A percentile compares a stretch with the other conserved stretches of the same genome.
These are phyloP conservation scores for Drosera spatulata DNA, from an alignment of 179 eudicot genomes.

Conservation along the genomic window DNA sequence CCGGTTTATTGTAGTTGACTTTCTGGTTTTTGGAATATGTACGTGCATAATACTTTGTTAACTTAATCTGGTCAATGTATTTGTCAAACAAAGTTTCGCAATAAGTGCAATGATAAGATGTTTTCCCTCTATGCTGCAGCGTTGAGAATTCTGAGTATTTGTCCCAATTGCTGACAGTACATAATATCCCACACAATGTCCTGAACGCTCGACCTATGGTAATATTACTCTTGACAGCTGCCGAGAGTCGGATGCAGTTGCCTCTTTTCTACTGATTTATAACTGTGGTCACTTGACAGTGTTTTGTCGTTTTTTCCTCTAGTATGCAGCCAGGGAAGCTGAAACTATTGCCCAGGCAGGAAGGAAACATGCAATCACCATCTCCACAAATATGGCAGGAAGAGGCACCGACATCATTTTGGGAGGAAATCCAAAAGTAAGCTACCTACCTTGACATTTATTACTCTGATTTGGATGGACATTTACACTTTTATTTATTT, in stretches of 20 bases:
- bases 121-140: constrained; percentile 40
- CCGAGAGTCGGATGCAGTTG: background rate
- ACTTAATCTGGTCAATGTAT: no score
- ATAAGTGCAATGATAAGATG: no score
- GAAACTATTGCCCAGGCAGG: constrained; percentile 99
- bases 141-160: constrained; percentile 92
- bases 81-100: no score
- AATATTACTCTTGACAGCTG: constrained; percentile 10
- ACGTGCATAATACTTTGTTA: no score
- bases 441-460: constrained; percentile 5
- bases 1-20: no score
- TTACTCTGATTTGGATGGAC: background rate
- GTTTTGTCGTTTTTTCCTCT: constrained; percentile 8
- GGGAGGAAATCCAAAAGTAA: constrained; percentile 97
- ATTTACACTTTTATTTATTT: no score
- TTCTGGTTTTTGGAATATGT: no score
- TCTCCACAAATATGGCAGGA: constrained; percentile 99
- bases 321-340: constrained; percentile 99
- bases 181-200: constrained; percentile 86
- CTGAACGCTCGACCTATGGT: constrained; percentile 99
- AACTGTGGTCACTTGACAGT: background rate
- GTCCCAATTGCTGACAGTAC: constrained; percentile 55
- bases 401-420: constrained; percentile 97
- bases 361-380: constrained; percentile 83
- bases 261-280: background rate